A percentile compares a stretch with the other conserved stretches of the same genome.
These are phyloP conservation scores for Fusarium sp. DNA, from an alignment of 2,329 filamentous ascomycete genomes.

Conservation along the genomic window DNA sequence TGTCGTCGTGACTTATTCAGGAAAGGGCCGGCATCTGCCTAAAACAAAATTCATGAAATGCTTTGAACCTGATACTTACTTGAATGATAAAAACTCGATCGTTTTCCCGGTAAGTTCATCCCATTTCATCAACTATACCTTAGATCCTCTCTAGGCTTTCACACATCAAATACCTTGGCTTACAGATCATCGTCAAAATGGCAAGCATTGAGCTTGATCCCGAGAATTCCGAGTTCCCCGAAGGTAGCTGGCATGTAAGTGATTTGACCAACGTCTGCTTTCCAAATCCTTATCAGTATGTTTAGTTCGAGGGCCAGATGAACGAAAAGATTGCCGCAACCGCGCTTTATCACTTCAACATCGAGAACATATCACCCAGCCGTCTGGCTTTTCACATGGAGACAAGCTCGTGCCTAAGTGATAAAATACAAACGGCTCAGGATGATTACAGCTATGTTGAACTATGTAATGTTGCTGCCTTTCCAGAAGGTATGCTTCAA, in stretches of 20 bases:
- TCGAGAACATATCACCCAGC: constrained; percentile 6
- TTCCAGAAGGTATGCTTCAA: too few relatives aligned
- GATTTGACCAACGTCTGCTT: rapidly evolving
- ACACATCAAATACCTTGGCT: neutral
- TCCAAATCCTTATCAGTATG: neutral
- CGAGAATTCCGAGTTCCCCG: neutral
- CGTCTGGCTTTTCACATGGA: neutral
- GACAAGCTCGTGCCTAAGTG: neutral
- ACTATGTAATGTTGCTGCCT: too few relatives aligned
- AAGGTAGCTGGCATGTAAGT: constrained; percentile 4
- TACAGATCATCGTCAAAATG: constrained; percentile 18
- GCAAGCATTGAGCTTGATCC: constrained; percentile 11
- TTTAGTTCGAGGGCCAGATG: constrained; percentile 12
- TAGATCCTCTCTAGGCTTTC: too few relatives aligned
- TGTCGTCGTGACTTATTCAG: too few relatives aligned
- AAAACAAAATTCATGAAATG: neutral
- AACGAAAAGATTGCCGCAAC: constrained; percentile 6
- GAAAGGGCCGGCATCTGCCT: neutral
- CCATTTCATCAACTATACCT: too few relatives aligned
- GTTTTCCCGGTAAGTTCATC: too few relatives aligned
- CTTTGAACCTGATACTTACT: too few relatives aligned
- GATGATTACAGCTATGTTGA: too few relatives aligned
- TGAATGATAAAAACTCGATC: too few relatives aligned
- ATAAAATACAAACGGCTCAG: neutral
- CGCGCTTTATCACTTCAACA: neutral